Conservation (phyloP, 192 early-diverging fungal genomes). For the Ambispora gerdemannii region DNA sequence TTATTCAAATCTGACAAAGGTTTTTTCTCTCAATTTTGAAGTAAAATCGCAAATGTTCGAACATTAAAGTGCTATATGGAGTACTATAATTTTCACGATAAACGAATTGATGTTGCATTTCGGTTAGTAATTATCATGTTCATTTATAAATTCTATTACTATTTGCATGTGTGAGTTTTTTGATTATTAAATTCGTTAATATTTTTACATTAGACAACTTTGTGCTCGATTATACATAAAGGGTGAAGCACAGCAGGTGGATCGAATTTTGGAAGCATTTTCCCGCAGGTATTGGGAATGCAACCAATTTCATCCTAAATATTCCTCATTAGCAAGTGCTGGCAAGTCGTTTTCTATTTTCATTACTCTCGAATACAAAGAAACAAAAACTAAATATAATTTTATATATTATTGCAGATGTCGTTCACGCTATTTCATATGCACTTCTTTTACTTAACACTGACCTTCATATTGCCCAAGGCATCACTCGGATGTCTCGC, state of each 20-base stretch:
- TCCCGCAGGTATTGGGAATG: constrained; percentile 80
- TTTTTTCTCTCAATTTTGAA: constrained; percentile 18
- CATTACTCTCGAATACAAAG: neutral
- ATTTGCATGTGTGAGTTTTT: neutral
- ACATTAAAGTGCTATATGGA: constrained; percentile 69
- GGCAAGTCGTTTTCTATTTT: constrained; percentile 29
- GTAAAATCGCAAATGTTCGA: constrained; percentile 53
- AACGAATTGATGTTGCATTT: constrained; percentile 76
- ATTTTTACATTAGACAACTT: constrained; percentile 45
- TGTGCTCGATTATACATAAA: constrained; percentile 77
- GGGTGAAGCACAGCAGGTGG: constrained; percentile 91
- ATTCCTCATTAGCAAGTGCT: constrained; percentile 42
- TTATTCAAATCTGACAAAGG: neutral
- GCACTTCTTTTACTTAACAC: constrained; percentile 89
- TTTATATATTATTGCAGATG: constrained; percentile 53
- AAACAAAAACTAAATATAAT: neutral
- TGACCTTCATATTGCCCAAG: constrained; percentile 86
- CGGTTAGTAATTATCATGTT: constrained; percentile 38
- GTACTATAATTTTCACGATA: constrained; percentile 70
- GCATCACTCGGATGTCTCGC: constrained; percentile 66
- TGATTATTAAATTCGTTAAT: neutral
- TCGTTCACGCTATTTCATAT: constrained; percentile 83
- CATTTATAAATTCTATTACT: neutral
- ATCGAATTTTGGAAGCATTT: constrained; percentile 83
- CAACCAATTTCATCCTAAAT: constrained; percentile 64